Base-by-base conservation (phyloP, 2,329 filamentous ascomycete species). In the Pseudomassariella vexata region DNA sequence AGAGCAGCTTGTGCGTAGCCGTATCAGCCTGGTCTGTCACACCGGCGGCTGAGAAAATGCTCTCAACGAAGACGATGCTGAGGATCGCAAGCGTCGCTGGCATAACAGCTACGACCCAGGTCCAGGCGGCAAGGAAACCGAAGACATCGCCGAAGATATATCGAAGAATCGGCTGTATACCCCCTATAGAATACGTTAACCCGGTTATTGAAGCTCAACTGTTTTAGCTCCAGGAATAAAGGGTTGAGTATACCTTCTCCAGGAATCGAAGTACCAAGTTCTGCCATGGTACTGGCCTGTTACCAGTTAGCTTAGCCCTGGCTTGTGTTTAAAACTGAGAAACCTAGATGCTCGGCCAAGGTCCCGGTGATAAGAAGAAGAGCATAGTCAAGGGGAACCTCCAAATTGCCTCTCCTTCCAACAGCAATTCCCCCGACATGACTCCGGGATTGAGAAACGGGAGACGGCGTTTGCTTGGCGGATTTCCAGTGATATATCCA, bases 101-200 rank as follows among this genome's bases (percentile, higher is more conserved):
- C 66, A 79, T 81, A 16, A 79, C 69, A 14, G 70, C 73, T 5
- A 80, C 65, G 33, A 81, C 69, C 71, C 76, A 81, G 0, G 76
- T 75, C 76, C 76, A 82, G 0, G 75, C 74, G 5, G 74, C 73
- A 5, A 80, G 50, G 44, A 79, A 81, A n/a, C 75, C 76, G 29
- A 69, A 67, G 3, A 73, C 55, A 30, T 79, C 73, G 19, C 76
- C 76, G 39, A 68, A 81, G 20, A 79, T 70, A 48, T 76, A 68
- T 42, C 68, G 64, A 6, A 82, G 62, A 42, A 77, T 81, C 10
- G 75, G 73, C 45, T 81, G 76, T 28, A 80, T 68, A 11, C 77
- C 77, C 5, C 76, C 73, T 63, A 22, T 15, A 5, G 16, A 28
- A 14, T 36, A n/a, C n/a, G n/a, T 44, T 12, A 42, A 20, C 14